Conservation (phyloP, 129 eudicot genomes). For the Chrysanthemum seticuspe region DNA sequence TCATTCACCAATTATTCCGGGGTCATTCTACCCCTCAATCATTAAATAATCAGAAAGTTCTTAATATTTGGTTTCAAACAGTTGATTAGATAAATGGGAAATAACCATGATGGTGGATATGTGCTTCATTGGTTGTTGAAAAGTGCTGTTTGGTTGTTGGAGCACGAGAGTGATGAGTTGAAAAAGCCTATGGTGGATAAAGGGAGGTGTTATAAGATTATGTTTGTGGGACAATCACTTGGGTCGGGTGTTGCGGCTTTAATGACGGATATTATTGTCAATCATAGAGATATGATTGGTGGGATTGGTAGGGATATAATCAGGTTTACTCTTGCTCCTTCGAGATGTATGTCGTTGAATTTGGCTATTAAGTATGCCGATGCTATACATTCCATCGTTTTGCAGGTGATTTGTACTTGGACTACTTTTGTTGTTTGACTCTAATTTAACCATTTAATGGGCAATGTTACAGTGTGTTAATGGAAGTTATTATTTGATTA, state of each 20-base stretch:
- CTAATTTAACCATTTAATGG: not conserved
- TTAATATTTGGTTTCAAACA: too few relatives aligned
- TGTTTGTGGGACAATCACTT: constrained; percentile 74
- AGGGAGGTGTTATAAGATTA: constrained; percentile 57
- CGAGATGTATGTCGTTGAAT: constrained; percentile 85
- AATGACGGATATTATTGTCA: constrained; percentile 60
- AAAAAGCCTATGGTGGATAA: constrained; percentile 55
- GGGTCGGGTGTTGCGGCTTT: constrained; percentile 83
- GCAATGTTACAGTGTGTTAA: too few relatives aligned
- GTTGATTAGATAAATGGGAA: constrained; percentile 13
- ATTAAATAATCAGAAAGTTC: too few relatives aligned
- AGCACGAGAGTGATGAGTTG: constrained; percentile 53
- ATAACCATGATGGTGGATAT: constrained; percentile 86
- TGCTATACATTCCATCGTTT: constrained; percentile 63
- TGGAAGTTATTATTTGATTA: too few relatives aligned
- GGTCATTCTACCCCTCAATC: too few relatives aligned
- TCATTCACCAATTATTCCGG: too few relatives aligned
- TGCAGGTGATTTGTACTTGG: constrained; percentile 50
- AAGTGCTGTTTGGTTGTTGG: constrained; percentile 68
- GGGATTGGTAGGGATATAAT: constrained; percentile 58
- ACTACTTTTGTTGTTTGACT: not conserved
- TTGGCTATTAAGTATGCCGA: constrained; percentile 89
- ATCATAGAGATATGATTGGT: constrained; percentile 52
- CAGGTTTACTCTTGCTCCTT: constrained; percentile 75
- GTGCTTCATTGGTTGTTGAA: constrained; percentile 83